Evolutionary conservation across 2,329 filamentous ascomycete genomes (phyloP), one percentile per base, ranked within the genome.

Genomic region (Fusarium sp.): DNA sequence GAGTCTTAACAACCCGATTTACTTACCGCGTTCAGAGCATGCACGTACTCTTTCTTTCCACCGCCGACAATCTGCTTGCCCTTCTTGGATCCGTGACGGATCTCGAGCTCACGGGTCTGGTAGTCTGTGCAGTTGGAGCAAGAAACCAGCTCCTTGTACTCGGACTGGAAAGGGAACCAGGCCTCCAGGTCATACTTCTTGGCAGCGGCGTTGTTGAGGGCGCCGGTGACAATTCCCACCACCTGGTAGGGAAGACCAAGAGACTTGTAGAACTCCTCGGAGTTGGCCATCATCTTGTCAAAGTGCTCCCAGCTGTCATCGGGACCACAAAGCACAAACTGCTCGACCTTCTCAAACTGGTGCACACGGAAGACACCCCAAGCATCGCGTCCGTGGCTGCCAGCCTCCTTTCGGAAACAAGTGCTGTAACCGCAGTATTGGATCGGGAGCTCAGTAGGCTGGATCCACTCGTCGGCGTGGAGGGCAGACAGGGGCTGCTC

Each of bases 121-220:
- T 98, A 98, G 82, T 98, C 96, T 51, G 94, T 97, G 87, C 96
- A 99, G 86, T 99, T 99, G 70, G 94, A 97, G 89, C 95, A 98
- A 22, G 94, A 97, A 59, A 98, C 96, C 31, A 99, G 90, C 85
- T 98, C 96, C 86, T 98, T 98, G 89, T 98, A 99, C 84, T 98
- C 96, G 78, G 93, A 93, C 83, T 98, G 95, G 87, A 93, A 97
- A 17, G 94, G 95, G 83, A 97, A 98, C 94, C 95, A 97, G 4
- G 96, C 96, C 83, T 99, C 96, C 24, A 99, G 88, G 80, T 99
- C 96, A 81, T 92, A 95, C 85, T 99, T 99, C 89, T 98, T 98
- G 31, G 94, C 87, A 16, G 86, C 84, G 14, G 83, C 83, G 55
- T 85, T 97, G 85, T 97, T 98, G 79, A 99, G 85, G 1, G 96